Evolutionary conservation across 202 grass and related monocot genomes (phyloP).

Genomic region (Saccharum hybrid): DNA sequence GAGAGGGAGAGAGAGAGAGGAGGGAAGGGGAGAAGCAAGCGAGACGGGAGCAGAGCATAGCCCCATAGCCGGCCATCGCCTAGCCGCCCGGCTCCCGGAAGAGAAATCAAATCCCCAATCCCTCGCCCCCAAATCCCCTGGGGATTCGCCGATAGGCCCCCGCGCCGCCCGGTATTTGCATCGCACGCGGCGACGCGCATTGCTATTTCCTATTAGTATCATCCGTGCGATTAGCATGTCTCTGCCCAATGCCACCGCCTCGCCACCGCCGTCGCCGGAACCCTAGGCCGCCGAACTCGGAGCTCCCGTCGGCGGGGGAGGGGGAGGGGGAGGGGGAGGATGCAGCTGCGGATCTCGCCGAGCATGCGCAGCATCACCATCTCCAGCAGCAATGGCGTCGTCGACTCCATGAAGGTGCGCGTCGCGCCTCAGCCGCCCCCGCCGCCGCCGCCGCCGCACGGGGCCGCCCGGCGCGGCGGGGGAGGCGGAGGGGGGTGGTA

Average conservation of each 20-base stretch:
- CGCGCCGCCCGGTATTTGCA: slow-evolving; percentile 36
- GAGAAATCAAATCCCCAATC: slow-evolving; percentile 38
- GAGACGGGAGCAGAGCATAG: slow-evolving; percentile 9
- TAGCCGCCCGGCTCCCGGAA: slow-evolving; percentile 9
- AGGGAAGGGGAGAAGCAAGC: not conserved
- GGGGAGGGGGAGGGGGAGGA: slow-evolving; percentile 71
- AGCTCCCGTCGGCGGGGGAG: slow-evolving; percentile 54
- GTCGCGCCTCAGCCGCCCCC: slow-evolving; percentile 75
- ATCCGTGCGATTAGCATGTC: slow-evolving; percentile 57
- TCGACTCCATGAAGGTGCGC: slow-evolving; percentile 95
- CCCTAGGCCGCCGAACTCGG: slow-evolving; percentile 54
- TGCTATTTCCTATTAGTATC: slow-evolving; percentile 53
- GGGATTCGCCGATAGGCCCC: slow-evolving; percentile 45
- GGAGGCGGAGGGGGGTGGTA: slow-evolving; percentile 47
- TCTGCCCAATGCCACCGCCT: slow-evolving; percentile 66
- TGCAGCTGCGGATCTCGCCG: slow-evolving; percentile 99
- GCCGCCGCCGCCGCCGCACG: slow-evolving; percentile 54
- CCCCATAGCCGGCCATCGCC: slow-evolving; percentile 3
- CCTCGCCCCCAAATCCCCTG: slow-evolving; percentile 15
- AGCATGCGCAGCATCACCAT: slow-evolving; percentile 99
- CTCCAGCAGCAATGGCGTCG: slow-evolving; percentile 93
- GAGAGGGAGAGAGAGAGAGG: not conserved
- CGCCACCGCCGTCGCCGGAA: slow-evolving; percentile 64
- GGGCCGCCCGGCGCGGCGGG: slow-evolving; percentile 31
- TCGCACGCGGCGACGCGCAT: slow-evolving; percentile 37